Conservation (phyloP, 768 basidiomycete species). For the Pulveroboletus sp. region DNA sequence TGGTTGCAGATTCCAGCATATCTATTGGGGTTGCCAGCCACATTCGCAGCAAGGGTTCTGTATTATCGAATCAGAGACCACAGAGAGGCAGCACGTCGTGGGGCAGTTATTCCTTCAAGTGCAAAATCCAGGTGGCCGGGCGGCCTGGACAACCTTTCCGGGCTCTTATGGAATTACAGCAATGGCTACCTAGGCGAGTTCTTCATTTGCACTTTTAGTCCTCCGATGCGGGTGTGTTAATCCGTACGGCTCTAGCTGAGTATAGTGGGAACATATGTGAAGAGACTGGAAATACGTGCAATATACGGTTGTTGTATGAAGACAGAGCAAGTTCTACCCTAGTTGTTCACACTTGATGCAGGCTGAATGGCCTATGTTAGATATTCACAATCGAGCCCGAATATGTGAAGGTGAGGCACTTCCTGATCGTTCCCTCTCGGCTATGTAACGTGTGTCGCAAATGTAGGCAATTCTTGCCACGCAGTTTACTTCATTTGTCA, state of each 20-base stretch:
- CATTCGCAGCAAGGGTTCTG: slow-evolving; percentile 20
- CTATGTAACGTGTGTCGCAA: not conserved
- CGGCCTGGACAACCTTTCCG: slow-evolving; percentile 45
- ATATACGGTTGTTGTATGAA: slow-evolving; percentile 25
- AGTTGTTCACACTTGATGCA: not conserved
- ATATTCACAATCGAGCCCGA: slow-evolving; percentile 39
- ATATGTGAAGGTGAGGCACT: slow-evolving; percentile 33
- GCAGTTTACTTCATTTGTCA: slow-evolving; percentile 35
- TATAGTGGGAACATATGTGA: slow-evolving; percentile 6
- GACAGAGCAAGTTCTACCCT: slow-evolving; percentile 17
- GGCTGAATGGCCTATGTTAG: slow-evolving; percentile 17
- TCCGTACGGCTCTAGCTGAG: slow-evolving; percentile 9
- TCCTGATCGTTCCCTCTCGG: not conserved
- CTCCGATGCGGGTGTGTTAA: not conserved
- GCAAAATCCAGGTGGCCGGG: slow-evolving; percentile 39
- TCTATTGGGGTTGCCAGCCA: slow-evolving; percentile 24
- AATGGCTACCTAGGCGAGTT: slow-evolving; percentile 48
- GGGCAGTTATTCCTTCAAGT: slow-evolving; percentile 45
- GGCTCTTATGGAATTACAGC: slow-evolving; percentile 37
- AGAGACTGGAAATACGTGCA: slow-evolving; percentile 22
- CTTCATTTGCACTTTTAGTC: not conserved
- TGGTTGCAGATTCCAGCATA: slow-evolving; percentile 17
- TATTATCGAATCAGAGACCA: slow-evolving; percentile 46
- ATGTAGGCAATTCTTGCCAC: slow-evolving; percentile 39
- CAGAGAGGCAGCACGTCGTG: slow-evolving; percentile 41